Conservation (phyloP, 176 grass and related monocot species). For the Carex littledalei region DNA sequence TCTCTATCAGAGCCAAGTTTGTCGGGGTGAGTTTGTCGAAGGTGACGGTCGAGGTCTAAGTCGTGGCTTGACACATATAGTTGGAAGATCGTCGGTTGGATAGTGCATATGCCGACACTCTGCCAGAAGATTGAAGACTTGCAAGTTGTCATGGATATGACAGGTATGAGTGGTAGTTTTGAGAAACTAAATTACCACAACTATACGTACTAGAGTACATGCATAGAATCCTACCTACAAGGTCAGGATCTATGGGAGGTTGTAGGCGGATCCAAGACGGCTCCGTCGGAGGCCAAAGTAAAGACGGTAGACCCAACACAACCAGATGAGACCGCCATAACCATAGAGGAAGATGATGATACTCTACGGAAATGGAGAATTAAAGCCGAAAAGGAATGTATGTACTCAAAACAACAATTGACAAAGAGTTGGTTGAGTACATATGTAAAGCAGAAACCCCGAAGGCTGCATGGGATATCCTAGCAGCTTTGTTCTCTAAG, state of each 20-base stretch:
- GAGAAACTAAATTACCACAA: background rate
- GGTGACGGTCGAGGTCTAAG: too few relatives aligned
- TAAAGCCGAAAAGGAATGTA: background rate
- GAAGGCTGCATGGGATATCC: background rate
- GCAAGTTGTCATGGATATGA: background rate
- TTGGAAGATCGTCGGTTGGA: too few relatives aligned
- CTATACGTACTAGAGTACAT: background rate
- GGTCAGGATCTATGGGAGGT: background rate
- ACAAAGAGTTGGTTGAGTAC: slow-evolving; percentile 12
- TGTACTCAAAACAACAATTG: background rate
- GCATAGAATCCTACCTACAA: slow-evolving; percentile 12
- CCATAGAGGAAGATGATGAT: background rate
- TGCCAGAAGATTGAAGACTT: too few relatives aligned
- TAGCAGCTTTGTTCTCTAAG: background rate
- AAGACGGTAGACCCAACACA: background rate
- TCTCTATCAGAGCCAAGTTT: too few relatives aligned
- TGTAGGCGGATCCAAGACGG: background rate
- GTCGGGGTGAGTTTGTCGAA: too few relatives aligned
- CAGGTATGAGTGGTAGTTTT: background rate
- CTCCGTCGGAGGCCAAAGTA: background rate
- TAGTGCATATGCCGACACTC: too few relatives aligned
- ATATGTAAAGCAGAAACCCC: background rate
- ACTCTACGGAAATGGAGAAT: background rate
- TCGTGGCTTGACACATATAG: too few relatives aligned
- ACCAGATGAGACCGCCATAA: background rate